Percentiles rank a stretch among this genome's conserved stretches.
These are phyloP conservation scores for Neonothopanus nambi DNA, from an alignment of 1,284 basidiomycete genomes.

Conservation along the genomic window DNA sequence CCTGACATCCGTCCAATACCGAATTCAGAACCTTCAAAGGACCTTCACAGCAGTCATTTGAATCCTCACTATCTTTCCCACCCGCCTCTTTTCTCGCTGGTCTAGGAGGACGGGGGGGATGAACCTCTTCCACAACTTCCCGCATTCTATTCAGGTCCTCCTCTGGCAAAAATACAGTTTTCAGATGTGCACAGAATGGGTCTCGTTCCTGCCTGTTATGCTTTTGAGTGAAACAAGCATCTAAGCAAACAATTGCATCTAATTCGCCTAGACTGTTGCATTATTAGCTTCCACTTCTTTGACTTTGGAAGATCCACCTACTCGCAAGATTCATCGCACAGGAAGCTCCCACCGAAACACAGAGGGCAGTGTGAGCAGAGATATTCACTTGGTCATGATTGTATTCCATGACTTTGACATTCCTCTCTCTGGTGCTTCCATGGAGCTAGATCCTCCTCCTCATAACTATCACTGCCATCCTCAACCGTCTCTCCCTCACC, in stretches of 20 bases:
- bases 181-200: slow-evolving; percentile 4
- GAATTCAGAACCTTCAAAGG: slow-evolving; percentile 24
- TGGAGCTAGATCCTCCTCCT: no score
- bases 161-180: slow-evolving; percentile 22
- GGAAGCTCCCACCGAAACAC: slow-evolving; percentile 4
- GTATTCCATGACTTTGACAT: no score
- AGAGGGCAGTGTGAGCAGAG: slow-evolving; percentile 5
- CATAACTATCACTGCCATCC: no score
- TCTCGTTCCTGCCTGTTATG: slow-evolving; percentile 12
- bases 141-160: background rate
- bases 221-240: slow-evolving; percentile 21
- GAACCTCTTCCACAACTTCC: slow-evolving; percentile 10
- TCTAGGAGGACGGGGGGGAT: no score
- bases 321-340: no score
- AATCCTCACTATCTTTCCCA: no score
- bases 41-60: slow-evolving; percentile 1
- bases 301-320: no score
- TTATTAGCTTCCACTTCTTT: no score
- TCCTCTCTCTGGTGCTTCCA: no score
- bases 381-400: background rate
- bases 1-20: slow-evolving; percentile 31
- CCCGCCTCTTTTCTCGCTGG: background rate
- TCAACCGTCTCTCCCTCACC: no score
- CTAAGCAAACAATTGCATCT: slow-evolving; percentile 7
- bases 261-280: no score